Evolutionary conservation across 2,329 filamentous ascomycete genomes (phyloP), one percentile per base, ranked within the genome.

Genomic region (Fusarium sp.): DNA sequence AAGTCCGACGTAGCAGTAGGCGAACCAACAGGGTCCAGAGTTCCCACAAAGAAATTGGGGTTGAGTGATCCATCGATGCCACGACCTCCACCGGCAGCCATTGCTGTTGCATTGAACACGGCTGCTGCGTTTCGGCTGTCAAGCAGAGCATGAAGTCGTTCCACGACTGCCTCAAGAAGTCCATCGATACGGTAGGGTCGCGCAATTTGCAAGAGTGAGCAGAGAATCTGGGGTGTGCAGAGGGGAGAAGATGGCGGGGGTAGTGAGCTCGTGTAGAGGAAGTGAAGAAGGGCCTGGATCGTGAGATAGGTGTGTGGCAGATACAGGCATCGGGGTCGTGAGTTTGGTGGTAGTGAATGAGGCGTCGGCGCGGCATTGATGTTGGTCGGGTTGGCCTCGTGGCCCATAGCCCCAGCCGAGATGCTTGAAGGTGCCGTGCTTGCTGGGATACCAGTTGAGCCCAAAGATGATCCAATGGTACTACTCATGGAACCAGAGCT

Each of bases 61-160:
- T 91, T 91, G 34, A 91, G 83, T 2, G 85, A 87, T 40, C 88
- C 94, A 62, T 93, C 92, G 31, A 96, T 94, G 57, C 94, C 93
- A 57, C 95, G 91, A 0, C 96, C 96, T 29, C 96, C 95, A 13
- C 96, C 96, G 1, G 96, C 96, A 1, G 95, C 96, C 96, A 98
- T 98, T 62, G 96, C 96, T 0, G 96, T 96, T 0, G 96, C 96
- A 75, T 99, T 99, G 87, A 99, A 99, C 0, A 99, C 95, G 7
- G 96, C 96, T 0, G 96, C 96, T 0, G 96, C 96, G 76, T 98
- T 99, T 56, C 96, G 90, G 57, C 94, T 96, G 81, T 99, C 96
- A 5, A 99, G 89, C 1, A 97, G 90, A 34, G 93, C 89, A 79
- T 99, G 96, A 0, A 99, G 87, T 9, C 96, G 91, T 82, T 98